These are phyloP conservation scores for Astragalus membranaceus DNA, from an alignment of 306 rosid species.

Conservation along the genomic window DNA sequence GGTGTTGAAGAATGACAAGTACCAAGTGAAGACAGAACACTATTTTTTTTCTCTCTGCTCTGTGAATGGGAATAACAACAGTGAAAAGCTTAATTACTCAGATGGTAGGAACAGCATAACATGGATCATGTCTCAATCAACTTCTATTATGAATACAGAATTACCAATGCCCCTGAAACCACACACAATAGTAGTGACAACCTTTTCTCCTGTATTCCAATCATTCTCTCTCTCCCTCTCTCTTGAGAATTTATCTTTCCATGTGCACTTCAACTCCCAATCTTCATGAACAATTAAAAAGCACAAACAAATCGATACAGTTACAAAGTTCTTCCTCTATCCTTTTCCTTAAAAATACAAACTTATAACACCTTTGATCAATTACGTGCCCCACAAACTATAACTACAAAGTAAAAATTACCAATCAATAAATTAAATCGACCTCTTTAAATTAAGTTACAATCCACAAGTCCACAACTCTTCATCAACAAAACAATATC, in stretches of 20 bases:
- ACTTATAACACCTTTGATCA: slow-evolving; percentile 19
- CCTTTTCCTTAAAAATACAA: slow-evolving; percentile 18
- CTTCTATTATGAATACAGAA: slow-evolving; percentile 21
- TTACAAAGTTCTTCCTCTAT: slow-evolving; percentile 15
- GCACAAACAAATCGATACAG: slow-evolving; percentile 10
- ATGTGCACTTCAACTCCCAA: slow-evolving; percentile 13
- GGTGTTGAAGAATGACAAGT: slow-evolving; percentile 12
- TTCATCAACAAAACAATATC: not conserved
- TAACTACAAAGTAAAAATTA: too few species aligned
- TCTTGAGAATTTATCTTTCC: not conserved
- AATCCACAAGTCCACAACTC: not conserved
- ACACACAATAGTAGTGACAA: slow-evolving; percentile 23
- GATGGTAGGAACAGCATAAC: slow-evolving; percentile 16
- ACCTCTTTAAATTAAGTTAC: too few species aligned
- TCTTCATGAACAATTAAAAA: slow-evolving; percentile 14
- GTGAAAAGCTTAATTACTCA: slow-evolving; percentile 22
- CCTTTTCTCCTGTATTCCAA: slow-evolving; percentile 14
- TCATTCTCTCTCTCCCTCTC: slow-evolving; percentile 6
- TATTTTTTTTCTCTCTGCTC: not conserved
- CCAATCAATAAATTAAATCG: not conserved
- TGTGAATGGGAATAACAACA: slow-evolving; percentile 20
- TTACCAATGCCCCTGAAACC: slow-evolving; percentile 1
- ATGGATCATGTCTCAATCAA: slow-evolving; percentile 40
- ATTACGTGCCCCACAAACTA: slow-evolving; percentile 8
- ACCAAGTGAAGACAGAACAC: slow-evolving; percentile 12